These are phyloP conservation scores for Aaosphaeria pasadenensis DNA, from an alignment of 2,329 filamentous ascomycete genomes.

Conservation along the genomic window DNA sequence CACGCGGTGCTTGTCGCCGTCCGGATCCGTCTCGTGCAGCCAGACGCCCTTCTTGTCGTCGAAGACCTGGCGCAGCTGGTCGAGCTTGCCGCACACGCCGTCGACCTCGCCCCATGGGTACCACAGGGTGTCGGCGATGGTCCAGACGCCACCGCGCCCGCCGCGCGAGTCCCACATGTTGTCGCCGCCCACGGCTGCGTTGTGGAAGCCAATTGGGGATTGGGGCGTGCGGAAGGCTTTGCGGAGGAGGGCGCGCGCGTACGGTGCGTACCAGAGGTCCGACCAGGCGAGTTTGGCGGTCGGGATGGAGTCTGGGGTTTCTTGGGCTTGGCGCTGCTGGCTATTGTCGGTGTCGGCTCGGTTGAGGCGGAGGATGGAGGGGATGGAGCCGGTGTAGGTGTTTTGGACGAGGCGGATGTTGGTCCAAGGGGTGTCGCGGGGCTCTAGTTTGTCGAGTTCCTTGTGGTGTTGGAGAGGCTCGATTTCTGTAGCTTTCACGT, in stretches of 20 bases:
- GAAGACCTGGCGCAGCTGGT: conserved; percentile 46
- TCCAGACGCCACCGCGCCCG: conserved; percentile 55
- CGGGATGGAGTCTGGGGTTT: conserved; percentile 12
- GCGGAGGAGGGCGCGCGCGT: conserved; percentile 49
- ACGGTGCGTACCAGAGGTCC: conserved; percentile 49
- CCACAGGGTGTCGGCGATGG: conserved; percentile 46
- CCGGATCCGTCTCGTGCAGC: conserved; percentile 26
- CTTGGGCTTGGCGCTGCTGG: not conserved
- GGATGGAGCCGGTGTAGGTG: conserved; percentile 46
- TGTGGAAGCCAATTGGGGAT: conserved; percentile 42
- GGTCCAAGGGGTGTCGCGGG: conserved; percentile 42
- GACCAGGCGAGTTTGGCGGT: conserved; percentile 35
- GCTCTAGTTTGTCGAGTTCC: conserved; percentile 43
- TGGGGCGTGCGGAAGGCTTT: conserved; percentile 46
- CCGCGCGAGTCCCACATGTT: conserved; percentile 50
- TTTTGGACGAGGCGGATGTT: conserved; percentile 47
- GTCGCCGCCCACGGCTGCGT: conserved; percentile 45
- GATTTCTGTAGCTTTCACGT: conserved; percentile 27
- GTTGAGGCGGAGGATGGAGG: conserved; percentile 42
- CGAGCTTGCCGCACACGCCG: conserved; percentile 29
- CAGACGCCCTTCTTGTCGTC: conserved; percentile 45
- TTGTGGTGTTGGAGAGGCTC: conserved; percentile 21
- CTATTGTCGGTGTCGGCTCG: not conserved
- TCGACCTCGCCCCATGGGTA: conserved; percentile 47
- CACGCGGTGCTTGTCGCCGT: conserved; percentile 11